Percentiles rank a stretch among this genome's conserved stretches.
These are phyloP conservation scores for Russula emetica DNA, from an alignment of 768 basidiomycete genomes.

Conservation along the genomic window DNA sequence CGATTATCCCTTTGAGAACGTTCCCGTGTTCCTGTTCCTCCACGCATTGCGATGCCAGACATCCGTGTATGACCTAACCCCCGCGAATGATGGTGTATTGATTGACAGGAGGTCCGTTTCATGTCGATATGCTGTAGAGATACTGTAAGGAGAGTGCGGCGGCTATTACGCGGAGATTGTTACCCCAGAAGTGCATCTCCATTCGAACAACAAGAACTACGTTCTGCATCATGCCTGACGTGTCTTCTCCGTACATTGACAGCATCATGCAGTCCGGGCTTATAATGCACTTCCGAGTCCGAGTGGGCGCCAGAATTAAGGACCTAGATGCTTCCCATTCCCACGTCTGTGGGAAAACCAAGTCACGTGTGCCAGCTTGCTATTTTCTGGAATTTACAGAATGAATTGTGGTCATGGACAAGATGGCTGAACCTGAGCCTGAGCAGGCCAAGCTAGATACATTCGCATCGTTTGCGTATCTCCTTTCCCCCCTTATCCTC, in stretches of 20 bases:
- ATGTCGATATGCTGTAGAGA: not conserved
- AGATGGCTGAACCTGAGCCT: not conserved
- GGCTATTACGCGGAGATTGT: not conserved
- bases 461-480: conserved; percentile 57
- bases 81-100: not conserved
- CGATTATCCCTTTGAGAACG: not conserved
- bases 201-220: not conserved
- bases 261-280: not conserved
- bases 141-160: not conserved
- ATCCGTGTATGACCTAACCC: not conserved
- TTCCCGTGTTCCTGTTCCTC: not conserved
- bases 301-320: not conserved
- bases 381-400: not conserved
- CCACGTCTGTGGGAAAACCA: not conserved
- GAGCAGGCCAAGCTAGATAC: conserved; percentile 18
- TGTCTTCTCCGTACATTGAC: not conserved
- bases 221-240: not conserved
- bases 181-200: not conserved
- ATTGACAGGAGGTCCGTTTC: not conserved
- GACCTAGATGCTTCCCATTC: too few relatives aligned
- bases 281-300: not conserved
- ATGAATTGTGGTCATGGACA: too few relatives aligned
- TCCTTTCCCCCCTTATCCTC: conserved; percentile 81
- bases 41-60: not conserved
- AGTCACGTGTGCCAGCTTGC: not conserved